Base-by-base conservation (phyloP, 768 basidiomycete species). In the Boletus sensibilis region DNA sequence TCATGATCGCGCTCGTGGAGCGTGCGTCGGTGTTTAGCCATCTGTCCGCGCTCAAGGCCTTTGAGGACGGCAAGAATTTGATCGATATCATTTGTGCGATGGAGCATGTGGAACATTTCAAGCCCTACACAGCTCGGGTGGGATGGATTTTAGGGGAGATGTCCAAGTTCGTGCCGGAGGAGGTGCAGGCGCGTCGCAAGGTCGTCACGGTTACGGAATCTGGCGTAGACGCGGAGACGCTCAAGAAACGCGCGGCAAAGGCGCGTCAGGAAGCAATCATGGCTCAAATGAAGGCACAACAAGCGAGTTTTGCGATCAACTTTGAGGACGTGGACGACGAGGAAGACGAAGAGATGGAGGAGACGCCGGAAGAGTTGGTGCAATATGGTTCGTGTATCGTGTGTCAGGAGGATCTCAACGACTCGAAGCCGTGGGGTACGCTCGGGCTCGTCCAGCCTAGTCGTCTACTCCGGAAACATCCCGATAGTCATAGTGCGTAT, bases 371-470 rank as follows among this genome's bases (percentile, higher is more conserved):
- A 18, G 76, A 78, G 45, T 67, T 78, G 21, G 68, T 80, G 3
- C 87, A 87, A 13, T 88, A 86, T 57, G 96, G 96, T 3, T 89
- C 88, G n/a, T 99, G 97, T 68, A 98, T 99, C 59, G 94, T 98
- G 11, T 99, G 97, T 63, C 97, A 98, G 68, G 97, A 98, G 68
- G 92, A 94, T 57, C 82, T 98, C 50, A 89, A 84, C 61, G 67
- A 80, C 3, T 73, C 79, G 16, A 80, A 82, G 57, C 77, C 90
- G 0, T 98, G 97, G 70, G 97, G 97, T 6, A 83, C 84, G 31
- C 82, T 99, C 18, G 92, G 90, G 1, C 76, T 95, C 44, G 68
- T 99, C 8, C 96, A 98, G 65, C 89, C 95, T 0, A 95, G 94
- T 69, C 81, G 90, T 44, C 74, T 94, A 42, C 78, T 98, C 18